A percentile compares a stretch with the other conserved stretches of the same genome.
Conservation (phyloP, 768 basidiomycete genomes). For the Rickenella mellea region DNA sequence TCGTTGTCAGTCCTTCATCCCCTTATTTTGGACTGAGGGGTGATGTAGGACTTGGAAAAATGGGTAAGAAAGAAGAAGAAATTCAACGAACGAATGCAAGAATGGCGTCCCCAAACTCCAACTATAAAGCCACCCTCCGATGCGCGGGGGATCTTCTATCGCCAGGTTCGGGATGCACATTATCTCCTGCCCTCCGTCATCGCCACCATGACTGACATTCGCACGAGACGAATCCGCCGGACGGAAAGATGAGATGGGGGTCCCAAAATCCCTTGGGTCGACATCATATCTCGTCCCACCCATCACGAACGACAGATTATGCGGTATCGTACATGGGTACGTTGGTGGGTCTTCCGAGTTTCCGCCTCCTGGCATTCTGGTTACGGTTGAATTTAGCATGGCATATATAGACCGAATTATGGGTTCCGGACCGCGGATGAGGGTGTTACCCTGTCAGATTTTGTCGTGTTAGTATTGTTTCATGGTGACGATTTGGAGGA, state of each 20-base stretch:
- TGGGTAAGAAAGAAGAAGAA: not conserved
- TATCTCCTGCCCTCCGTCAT: not conserved
- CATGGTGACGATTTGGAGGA: not conserved
- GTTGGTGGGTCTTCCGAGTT: constrained; percentile 12
- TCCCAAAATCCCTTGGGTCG: constrained; percentile 64
- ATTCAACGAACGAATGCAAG: constrained; percentile 56
- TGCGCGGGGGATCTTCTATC: constrained; percentile 53
- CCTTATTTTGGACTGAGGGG: no score
- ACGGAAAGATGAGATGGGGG: constrained; percentile 20
- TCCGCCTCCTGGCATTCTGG: no score
- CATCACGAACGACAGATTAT: constrained; percentile 58
- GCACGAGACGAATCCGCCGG: no score
- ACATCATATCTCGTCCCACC: constrained; percentile 62
- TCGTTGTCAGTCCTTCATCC: not conserved
- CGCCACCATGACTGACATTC: no score
- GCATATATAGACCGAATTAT: constrained; percentile 40
- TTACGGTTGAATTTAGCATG: constrained; percentile 23
- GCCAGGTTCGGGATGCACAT: constrained; percentile 47
- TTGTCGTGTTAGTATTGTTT: not conserved
- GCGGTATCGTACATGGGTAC: constrained; percentile 52
- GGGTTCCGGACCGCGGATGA: constrained; percentile 66
- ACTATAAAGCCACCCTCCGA: constrained; percentile 49
- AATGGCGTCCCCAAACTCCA: constrained; percentile 78
- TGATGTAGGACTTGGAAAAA: no score
- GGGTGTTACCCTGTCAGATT: constrained; percentile 61